Evolutionary conservation across 2,329 filamentous ascomycete genomes (phyloP).

Genomic region (Aspergillus pseudotamarii): DNA sequence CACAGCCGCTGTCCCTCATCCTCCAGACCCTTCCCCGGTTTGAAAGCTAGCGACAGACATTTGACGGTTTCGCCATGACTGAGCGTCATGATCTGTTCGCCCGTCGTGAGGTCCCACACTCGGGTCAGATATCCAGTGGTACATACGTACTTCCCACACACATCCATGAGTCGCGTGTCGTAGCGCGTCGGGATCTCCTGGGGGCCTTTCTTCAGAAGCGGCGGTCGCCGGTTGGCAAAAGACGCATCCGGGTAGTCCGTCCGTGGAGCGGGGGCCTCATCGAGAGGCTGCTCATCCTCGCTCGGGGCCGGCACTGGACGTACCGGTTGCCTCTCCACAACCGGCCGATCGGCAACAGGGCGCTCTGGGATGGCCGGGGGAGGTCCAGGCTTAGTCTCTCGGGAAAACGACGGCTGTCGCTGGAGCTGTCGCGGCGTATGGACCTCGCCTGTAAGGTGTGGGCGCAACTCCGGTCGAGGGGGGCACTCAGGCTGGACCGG

Average conservation of each 20-base stretch:
- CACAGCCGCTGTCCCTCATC: constrained; percentile 82
- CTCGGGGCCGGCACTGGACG: constrained; percentile 52
- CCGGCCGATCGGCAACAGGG: constrained; percentile 9
- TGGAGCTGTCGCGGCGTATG: constrained; percentile 25
- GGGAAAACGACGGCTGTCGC: constrained; percentile 33
- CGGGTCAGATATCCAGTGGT: constrained; percentile 84
- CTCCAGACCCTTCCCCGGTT: constrained; percentile 74
- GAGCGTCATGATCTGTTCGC: constrained; percentile 78
- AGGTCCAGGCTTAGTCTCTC: constrained; percentile 26
- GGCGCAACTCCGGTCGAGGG: constrained; percentile 19
- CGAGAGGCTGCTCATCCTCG: constrained; percentile 51
- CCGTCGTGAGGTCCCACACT: constrained; percentile 83
- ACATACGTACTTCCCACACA: constrained; percentile 85
- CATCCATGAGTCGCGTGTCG: constrained; percentile 81
- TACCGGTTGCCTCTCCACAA: constrained; percentile 25
- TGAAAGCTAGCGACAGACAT: constrained; percentile 80
- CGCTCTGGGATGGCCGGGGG: constrained; percentile 25
- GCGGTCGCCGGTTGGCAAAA: constrained; percentile 80
- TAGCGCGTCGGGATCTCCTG: constrained; percentile 81
- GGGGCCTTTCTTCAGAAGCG: constrained; percentile 71
- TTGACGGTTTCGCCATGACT: constrained; percentile 84
- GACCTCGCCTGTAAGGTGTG: constrained; percentile 18
- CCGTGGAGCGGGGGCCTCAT: constrained; percentile 55
- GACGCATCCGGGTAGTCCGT: constrained; percentile 82
- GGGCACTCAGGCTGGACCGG: constrained; percentile 18